phyloP scores from a whole-genome alignment of 257 asterid species.

The Solanum okadae region DNA sequence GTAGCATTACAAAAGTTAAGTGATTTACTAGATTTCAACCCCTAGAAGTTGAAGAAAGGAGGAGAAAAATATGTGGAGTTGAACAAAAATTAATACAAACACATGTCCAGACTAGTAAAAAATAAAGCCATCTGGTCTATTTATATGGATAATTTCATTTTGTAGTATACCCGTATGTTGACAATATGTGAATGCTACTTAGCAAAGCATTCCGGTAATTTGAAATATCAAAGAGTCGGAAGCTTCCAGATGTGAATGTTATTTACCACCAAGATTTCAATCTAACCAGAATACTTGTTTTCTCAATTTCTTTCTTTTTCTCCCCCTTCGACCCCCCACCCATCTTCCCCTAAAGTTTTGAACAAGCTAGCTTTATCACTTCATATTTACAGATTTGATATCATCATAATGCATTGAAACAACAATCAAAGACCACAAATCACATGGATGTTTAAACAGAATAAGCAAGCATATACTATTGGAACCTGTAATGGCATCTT shows the following conservation, averaged over 20 bases:
- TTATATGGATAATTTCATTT: not conserved
- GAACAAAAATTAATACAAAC: not conserved
- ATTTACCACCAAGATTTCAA: not conserved
- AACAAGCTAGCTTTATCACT: not conserved
- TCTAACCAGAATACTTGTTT: not conserved
- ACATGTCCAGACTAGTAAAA: not conserved
- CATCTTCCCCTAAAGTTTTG: not conserved
- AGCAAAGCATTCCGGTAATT: not conserved
- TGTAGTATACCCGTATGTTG: not conserved
- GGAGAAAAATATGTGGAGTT: not conserved
- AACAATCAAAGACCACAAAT: not conserved
- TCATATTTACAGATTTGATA: not conserved
- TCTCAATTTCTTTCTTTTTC: not conserved
- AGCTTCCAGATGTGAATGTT: not conserved
- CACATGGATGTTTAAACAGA: not conserved
- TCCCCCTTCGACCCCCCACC: no score
- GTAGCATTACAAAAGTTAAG: not conserved
- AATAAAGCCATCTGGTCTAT: not conserved
- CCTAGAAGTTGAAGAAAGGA: not conserved
- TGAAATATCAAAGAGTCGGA: not conserved
- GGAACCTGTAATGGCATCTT: constrained; percentile 87
- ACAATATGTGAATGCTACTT: not conserved
- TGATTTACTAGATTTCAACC: not conserved
- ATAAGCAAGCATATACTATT: not conserved
- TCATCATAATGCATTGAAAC: not conserved